Conservation (phyloP, 2,329 filamentous ascomycete genomes). For the Ophiosphaerella korrae region DNA sequence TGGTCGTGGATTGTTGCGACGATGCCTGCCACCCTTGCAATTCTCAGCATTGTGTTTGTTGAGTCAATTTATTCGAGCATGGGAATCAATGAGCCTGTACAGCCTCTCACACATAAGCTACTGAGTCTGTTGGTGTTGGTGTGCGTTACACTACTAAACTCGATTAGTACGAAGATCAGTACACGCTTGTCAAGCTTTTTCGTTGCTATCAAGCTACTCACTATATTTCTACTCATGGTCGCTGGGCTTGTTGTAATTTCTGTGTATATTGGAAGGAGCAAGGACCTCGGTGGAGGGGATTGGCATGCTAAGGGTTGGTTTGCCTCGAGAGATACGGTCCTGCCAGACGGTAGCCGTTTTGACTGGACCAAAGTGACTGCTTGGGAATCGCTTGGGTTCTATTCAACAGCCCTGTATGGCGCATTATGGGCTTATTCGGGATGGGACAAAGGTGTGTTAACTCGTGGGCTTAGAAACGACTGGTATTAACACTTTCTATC, state of each 20-base stretch:
- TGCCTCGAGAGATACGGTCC: slow-evolving; percentile 29
- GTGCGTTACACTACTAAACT: slow-evolving; percentile 49
- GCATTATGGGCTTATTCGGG: slow-evolving; percentile 44
- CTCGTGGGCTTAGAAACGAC: not conserved
- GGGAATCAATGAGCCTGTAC: slow-evolving; percentile 62
- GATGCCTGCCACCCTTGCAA: slow-evolving; percentile 69
- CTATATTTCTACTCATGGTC: slow-evolving; percentile 42
- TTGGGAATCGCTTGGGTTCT: slow-evolving; percentile 66
- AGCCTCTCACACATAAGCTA: slow-evolving; percentile 50
- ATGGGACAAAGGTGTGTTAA: slow-evolving; percentile 42
- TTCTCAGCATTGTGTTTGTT: slow-evolving; percentile 67
- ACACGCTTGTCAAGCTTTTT: slow-evolving; percentile 47
- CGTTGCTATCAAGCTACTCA: slow-evolving; percentile 44
- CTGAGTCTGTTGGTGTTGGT: slow-evolving; percentile 46
- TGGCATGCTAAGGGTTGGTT: slow-evolving; percentile 45
- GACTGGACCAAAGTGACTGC: slow-evolving; percentile 49
- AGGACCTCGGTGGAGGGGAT: slow-evolving; percentile 40
- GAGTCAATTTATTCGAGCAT: slow-evolving; percentile 54
- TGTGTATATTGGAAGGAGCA: slow-evolving; percentile 31
- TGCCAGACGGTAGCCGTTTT: slow-evolving; percentile 37
- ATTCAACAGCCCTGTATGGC: slow-evolving; percentile 61
- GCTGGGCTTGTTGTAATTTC: slow-evolving; percentile 42
- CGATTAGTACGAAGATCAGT: slow-evolving; percentile 51
- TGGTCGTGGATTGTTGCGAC: slow-evolving; percentile 71
- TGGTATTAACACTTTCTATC: not conserved